These are phyloP conservation scores for Paraphaeosphaeria minitans DNA, from an alignment of 2,329 filamentous ascomycete genomes.

Conservation along the genomic window DNA sequence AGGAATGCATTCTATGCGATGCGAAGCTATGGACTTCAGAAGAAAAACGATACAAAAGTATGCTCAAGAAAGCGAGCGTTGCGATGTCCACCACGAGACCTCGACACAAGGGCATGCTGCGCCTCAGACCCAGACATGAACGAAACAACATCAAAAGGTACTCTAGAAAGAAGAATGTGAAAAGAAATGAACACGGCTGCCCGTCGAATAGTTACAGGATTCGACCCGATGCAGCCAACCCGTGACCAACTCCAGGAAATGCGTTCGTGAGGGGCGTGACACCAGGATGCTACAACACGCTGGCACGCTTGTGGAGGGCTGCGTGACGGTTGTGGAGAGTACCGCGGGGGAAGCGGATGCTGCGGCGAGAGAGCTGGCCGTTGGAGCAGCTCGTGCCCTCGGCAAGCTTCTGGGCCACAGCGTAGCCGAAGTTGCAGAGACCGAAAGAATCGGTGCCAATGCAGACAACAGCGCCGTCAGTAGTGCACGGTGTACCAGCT, in stretches of 20 bases:
- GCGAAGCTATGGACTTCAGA: slow-evolving; percentile 7
- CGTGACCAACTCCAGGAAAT: slow-evolving; percentile 14
- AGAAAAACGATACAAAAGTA: slow-evolving; percentile 1
- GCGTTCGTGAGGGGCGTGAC: background rate
- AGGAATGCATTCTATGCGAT: slow-evolving; percentile 8
- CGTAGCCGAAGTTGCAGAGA: slow-evolving; percentile 52
- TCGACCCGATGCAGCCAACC: slow-evolving; percentile 2
- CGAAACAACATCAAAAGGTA: slow-evolving; percentile 12
- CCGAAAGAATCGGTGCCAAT: slow-evolving; percentile 50
- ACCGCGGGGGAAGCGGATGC: slow-evolving; percentile 5
- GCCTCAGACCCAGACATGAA: slow-evolving; percentile 15
- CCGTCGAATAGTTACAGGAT: background rate
- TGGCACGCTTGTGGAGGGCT: slow-evolving; percentile 9
- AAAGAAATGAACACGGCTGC: background rate
- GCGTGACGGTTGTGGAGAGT: slow-evolving; percentile 5
- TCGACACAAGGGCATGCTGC: slow-evolving; percentile 15
- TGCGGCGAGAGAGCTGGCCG: slow-evolving; percentile 35
- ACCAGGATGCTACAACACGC: background rate
- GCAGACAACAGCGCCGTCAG: slow-evolving; percentile 51
- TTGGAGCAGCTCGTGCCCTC: slow-evolving; percentile 49
- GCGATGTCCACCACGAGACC: slow-evolving; percentile 10
- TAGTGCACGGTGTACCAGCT: slow-evolving; percentile 45
- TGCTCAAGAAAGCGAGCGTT: slow-evolving; percentile 8
- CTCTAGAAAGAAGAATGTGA: slow-evolving; percentile 6
- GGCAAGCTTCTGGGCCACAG: slow-evolving; percentile 48